phyloP scores from a whole-genome alignment of 352 stramenopile species.

The Pythium grandisporangium region DNA sequence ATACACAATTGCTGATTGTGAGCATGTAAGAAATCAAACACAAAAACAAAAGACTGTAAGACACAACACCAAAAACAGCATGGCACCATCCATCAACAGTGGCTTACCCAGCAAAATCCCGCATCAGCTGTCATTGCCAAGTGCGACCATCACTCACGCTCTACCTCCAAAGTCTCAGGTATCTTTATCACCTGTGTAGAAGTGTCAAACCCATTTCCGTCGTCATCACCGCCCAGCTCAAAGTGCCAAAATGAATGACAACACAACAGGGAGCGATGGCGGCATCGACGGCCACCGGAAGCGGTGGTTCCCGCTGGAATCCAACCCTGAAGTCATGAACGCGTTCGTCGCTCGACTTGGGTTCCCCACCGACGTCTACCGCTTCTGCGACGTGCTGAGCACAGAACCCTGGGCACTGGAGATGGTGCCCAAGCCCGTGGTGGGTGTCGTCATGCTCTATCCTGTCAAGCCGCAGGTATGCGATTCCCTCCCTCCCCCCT shows the following conservation, averaged over 20 bases:
- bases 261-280: conserved; percentile 19
- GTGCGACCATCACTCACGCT: too few species aligned
- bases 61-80: too few species aligned
- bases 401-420: conserved; percentile 95
- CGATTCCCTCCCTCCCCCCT: conserved; percentile 3
- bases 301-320: conserved; percentile 90
- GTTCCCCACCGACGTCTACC: conserved; percentile 77
- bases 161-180: too few species aligned
- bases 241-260: background rate
- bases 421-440: conserved; percentile 92
- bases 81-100: too few species aligned
- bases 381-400: conserved; percentile 93
- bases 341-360: conserved; percentile 92
- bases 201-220: too few species aligned
- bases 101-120: too few species aligned
- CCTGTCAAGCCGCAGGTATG: conserved; percentile 87
- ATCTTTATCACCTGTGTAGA: too few species aligned
- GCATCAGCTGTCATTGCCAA: too few species aligned
- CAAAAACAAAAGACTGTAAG: too few species aligned
- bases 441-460: conserved; percentile 94
- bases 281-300: conserved; percentile 30
- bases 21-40: too few species aligned
- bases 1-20: too few species aligned
- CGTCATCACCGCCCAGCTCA: too few species aligned
- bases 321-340: conserved; percentile 94